Conservation (phyloP, 164 flowering plant genomes). For the Nymphaea colorata region DNA sequence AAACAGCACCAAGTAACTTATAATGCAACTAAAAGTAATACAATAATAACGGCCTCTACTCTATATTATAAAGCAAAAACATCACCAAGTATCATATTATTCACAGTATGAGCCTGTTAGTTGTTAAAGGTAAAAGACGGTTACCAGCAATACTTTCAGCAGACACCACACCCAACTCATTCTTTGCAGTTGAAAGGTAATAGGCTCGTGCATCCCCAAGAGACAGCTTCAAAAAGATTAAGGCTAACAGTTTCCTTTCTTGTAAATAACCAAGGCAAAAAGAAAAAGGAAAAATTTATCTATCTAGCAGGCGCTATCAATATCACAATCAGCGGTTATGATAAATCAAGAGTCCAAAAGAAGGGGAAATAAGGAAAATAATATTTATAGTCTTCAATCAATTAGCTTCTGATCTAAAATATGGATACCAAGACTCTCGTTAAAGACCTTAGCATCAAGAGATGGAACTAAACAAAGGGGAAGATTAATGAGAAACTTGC, state of each 20-base stretch:
- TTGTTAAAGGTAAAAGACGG: neutral
- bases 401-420: neutral
- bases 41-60: too few species aligned
- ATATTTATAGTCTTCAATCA: neutral
- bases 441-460: neutral
- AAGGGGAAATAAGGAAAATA: neutral
- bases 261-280: neutral
- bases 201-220: slow-evolving; percentile 99
- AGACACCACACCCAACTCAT: slow-evolving; percentile 92
- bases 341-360: too few species aligned
- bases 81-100: too few species aligned
- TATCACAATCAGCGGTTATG: too few species aligned
- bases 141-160: slow-evolving; percentile 92
- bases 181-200: slow-evolving; percentile 84
- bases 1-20: too few species aligned
- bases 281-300: too few species aligned
- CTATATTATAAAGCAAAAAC: too few species aligned
- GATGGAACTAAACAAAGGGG: neutral
- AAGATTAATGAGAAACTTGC: too few species aligned
- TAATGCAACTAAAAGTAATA: too few species aligned
- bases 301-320: too few species aligned
- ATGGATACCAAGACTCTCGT: neutral
- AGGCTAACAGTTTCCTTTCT: slow-evolving; percentile 10
- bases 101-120: too few species aligned
- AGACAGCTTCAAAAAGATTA: slow-evolving; percentile 54